phyloP scores from a whole-genome alignment of 1,284 basidiomycete species.

The Entoloma clypeatum region DNA sequence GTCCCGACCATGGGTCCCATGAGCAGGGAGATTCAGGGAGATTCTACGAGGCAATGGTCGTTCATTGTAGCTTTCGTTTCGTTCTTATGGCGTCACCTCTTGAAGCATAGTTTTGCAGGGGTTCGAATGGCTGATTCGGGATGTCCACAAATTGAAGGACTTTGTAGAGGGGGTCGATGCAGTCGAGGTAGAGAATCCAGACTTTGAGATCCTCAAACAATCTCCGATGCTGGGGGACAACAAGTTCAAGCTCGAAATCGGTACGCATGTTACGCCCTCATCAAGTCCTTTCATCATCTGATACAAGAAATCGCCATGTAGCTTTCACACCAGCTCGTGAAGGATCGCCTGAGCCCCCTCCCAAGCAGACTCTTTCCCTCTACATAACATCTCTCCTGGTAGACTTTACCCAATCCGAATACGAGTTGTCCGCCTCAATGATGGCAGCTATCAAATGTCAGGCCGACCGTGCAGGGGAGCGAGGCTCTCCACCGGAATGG shows the following conservation, averaged over 20 bases:
- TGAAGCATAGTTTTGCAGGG: constrained; percentile 39
- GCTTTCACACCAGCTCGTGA: constrained; percentile 28
- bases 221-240: constrained; percentile 66
- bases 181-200: constrained; percentile 19
- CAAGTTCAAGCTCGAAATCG: constrained; percentile 70
- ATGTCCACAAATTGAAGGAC: constrained; percentile 51
- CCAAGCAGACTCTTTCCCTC: constrained; percentile 47
- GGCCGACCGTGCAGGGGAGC: constrained; percentile 55
- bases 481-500: constrained; percentile 67
- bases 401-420: constrained; percentile 55
- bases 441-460: constrained; percentile 71
- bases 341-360: constrained; percentile 18
- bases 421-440: constrained; percentile 61
- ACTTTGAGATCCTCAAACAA: constrained; percentile 59
- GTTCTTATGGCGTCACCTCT: not conserved
- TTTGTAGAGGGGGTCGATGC: constrained; percentile 42
- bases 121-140: constrained; percentile 62
- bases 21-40: constrained; percentile 29
- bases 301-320: constrained; percentile 11
- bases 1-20: constrained; percentile 21
- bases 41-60: constrained; percentile 56
- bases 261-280: constrained; percentile 33
- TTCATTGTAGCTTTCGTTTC: constrained; percentile 43
- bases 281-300: not conserved
- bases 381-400: constrained; percentile 65